phyloP scores from a whole-genome alignment of 2,329 filamentous ascomycete species.

The Sarocladium strictum region DNA sequence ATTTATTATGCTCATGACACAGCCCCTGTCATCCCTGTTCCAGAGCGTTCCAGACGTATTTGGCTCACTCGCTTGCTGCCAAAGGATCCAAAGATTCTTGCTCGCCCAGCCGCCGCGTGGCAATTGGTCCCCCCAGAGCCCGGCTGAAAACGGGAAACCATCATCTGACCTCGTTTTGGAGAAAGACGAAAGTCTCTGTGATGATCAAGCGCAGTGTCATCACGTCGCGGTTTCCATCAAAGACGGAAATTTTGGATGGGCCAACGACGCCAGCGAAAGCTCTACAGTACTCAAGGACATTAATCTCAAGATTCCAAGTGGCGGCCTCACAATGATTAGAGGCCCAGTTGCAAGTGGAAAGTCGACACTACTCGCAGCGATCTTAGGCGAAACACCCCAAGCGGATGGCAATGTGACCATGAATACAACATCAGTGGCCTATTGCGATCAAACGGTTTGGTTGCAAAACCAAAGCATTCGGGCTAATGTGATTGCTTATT shows the following conservation, averaged over 20 bases:
- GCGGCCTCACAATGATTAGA: conserved; percentile 25
- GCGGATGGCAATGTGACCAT: not conserved
- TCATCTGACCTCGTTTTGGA: not conserved
- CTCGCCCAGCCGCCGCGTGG: not conserved
- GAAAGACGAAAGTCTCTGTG: not conserved
- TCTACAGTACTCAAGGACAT: conserved; percentile 16
- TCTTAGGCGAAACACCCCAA: conserved; percentile 23
- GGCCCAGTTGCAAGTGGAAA: conserved; percentile 32
- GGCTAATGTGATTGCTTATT: conserved; percentile 31
- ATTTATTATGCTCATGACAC: not conserved
- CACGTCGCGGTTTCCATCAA: not conserved
- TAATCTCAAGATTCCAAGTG: conserved; percentile 14
- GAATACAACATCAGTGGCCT: conserved; percentile 15
- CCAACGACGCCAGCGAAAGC: conserved; percentile 14
- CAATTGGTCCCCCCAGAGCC: not conserved
- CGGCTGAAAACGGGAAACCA: not conserved
- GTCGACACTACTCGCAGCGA: conserved; percentile 23
- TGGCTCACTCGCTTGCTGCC: not conserved
- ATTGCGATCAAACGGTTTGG: conserved; percentile 27
- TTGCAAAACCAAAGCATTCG: conserved; percentile 28
- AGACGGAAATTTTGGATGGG: not conserved
- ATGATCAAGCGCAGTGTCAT: not conserved
- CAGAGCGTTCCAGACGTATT: not conserved
- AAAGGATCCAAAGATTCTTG: not conserved
- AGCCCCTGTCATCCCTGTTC: not conserved